A percentile compares a stretch with the other conserved stretches of the same genome.
These are phyloP conservation scores for Anthostomella pinea DNA, from an alignment of 2,329 filamentous ascomycete species.

Conservation along the genomic window DNA sequence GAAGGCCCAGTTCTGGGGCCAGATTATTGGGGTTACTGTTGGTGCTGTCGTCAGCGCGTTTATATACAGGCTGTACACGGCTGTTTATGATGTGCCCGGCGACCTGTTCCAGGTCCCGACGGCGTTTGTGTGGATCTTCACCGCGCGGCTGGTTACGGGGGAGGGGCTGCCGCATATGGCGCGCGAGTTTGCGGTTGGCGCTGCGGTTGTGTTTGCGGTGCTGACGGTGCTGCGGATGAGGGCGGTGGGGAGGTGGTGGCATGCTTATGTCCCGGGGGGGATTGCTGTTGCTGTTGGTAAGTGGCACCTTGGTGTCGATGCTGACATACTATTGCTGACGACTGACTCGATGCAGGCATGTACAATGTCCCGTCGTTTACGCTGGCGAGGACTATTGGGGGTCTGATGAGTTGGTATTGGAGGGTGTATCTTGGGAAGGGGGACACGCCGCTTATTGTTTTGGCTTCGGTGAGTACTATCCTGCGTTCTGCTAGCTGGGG, in stretches of 20 bases:
- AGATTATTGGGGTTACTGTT: slow-evolving; percentile 83
- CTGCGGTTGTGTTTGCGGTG: slow-evolving; percentile 70
- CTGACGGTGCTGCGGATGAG: slow-evolving; percentile 70
- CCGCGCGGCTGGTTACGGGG: slow-evolving; percentile 86
- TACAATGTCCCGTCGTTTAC: slow-evolving; percentile 98
- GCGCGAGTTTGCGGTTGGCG: slow-evolving; percentile 68
- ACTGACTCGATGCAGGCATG: slow-evolving; percentile 60
- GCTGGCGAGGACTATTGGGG: slow-evolving; percentile 79
- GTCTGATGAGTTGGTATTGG: slow-evolving; percentile 76
- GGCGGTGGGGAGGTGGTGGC: slow-evolving; percentile 58
- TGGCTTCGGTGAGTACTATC: slow-evolving; percentile 60
- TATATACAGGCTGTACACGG: slow-evolving; percentile 85
- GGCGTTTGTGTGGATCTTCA: slow-evolving; percentile 96
- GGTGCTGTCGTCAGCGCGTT: slow-evolving; percentile 83
- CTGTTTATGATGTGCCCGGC: slow-evolving; percentile 83
- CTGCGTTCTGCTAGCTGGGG: background rate
- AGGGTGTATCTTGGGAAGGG: slow-evolving; percentile 46
- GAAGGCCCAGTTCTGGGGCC: slow-evolving; percentile 94
- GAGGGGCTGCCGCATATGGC: slow-evolving; percentile 83
- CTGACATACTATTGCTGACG: slow-evolving; percentile 3
- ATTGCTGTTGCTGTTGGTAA: slow-evolving; percentile 91
- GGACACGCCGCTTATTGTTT: slow-evolving; percentile 80
- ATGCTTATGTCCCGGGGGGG: slow-evolving; percentile 78
- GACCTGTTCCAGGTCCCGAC: slow-evolving; percentile 92
- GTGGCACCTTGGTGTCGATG: slow-evolving; percentile 25